Conservation (phyloP, 2,329 filamentous ascomycete species). For the Penicillium olsonii region DNA sequence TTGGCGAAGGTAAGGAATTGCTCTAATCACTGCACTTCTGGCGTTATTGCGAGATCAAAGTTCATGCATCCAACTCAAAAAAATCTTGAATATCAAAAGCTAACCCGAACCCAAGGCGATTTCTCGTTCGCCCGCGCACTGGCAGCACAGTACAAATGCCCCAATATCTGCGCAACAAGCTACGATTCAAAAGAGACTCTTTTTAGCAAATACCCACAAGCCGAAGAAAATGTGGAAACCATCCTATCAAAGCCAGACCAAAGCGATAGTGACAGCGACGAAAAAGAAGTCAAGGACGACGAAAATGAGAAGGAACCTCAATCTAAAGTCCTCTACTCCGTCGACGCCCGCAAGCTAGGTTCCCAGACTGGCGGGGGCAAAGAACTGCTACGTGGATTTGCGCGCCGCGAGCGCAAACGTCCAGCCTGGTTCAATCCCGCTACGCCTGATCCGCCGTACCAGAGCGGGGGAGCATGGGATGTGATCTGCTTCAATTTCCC, state of each 20-base stretch:
- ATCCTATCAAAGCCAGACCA: neutral
- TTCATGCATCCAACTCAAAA: neutral
- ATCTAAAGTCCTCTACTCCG: constrained; percentile 42
- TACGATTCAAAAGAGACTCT: constrained; percentile 54
- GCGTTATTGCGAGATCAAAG: too few relatives aligned
- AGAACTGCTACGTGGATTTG: constrained; percentile 45
- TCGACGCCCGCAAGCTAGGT: constrained; percentile 48
- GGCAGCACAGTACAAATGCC: constrained; percentile 43
- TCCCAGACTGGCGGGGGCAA: constrained; percentile 41
- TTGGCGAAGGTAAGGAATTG: constrained; percentile 45
- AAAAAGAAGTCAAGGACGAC: too few relatives aligned
- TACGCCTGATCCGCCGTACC: constrained; percentile 8
- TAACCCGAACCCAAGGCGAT: constrained; percentile 25
- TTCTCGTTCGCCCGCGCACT: constrained; percentile 52
- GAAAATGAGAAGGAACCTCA: neutral
- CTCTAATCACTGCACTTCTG: neutral
- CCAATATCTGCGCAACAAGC: constrained; percentile 45
- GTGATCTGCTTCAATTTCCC: constrained; percentile 95
- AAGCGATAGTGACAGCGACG: neutral
- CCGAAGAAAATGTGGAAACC: constrained; percentile 22
- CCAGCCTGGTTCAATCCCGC: constrained; percentile 28
- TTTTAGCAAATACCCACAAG: constrained; percentile 73
- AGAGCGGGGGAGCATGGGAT: constrained; percentile 59
- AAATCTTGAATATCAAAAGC: neutral
- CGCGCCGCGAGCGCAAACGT: constrained; percentile 32